Conservation (phyloP, 345 rosid species). For the Isatis tinctoria region DNA sequence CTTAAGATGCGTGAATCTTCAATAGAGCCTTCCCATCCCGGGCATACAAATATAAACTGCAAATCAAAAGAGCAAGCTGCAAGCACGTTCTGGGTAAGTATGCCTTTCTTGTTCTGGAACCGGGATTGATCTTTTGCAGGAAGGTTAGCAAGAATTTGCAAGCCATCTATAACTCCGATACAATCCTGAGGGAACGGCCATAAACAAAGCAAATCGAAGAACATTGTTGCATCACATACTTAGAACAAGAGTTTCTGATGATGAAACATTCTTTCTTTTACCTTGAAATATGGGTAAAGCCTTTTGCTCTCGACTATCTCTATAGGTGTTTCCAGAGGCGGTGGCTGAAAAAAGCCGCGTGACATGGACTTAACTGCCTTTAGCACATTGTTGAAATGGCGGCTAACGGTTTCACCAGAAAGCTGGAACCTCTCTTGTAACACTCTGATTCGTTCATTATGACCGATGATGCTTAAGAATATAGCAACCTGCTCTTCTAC, state of each 20-base stretch:
- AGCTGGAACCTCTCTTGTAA: slow-evolving; percentile 71
- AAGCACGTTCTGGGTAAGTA: slow-evolving; percentile 63
- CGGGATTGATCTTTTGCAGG: slow-evolving; percentile 77
- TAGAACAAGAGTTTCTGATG: neutral
- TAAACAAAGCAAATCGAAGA: slow-evolving; percentile 1
- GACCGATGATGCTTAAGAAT: slow-evolving; percentile 69
- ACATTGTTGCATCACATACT: slow-evolving; percentile 1
- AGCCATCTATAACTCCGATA: slow-evolving; percentile 65
- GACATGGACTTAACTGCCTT: slow-evolving; percentile 78
- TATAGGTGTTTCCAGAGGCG: slow-evolving; percentile 36
- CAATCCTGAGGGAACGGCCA: slow-evolving; percentile 53
- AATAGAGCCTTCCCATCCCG: slow-evolving; percentile 88
- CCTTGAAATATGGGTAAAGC: slow-evolving; percentile 76
- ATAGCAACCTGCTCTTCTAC: slow-evolving; percentile 77
- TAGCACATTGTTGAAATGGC: slow-evolving; percentile 72
- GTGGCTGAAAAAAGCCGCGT: slow-evolving; percentile 52
- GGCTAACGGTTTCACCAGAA: slow-evolving; percentile 83
- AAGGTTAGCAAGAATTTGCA: slow-evolving; percentile 70
- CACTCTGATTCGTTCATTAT: slow-evolving; percentile 79
- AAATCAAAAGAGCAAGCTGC: slow-evolving; percentile 80
- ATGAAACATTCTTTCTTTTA: slow-evolving; percentile 18
- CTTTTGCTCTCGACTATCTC: slow-evolving; percentile 47
- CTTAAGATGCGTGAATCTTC: slow-evolving; percentile 66
- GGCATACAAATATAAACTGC: slow-evolving; percentile 67
- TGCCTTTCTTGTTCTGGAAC: slow-evolving; percentile 63